phyloP scores from a whole-genome alignment of 139 green algal species.

The Volvox reticuliferus region DNA sequence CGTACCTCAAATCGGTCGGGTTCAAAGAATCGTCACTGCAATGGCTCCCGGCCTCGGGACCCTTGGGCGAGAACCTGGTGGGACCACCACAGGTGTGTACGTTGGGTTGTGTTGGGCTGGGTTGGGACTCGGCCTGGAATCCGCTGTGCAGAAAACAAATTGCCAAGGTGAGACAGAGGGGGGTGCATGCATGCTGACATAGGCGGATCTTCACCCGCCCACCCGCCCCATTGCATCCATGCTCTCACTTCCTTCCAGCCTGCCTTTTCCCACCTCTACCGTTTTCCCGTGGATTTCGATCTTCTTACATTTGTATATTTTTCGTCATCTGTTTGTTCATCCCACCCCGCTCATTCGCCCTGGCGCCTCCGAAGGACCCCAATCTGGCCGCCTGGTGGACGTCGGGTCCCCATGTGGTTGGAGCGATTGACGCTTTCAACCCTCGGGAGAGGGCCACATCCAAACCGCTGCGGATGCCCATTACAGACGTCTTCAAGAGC shows the following conservation, averaged over 20 bases:
- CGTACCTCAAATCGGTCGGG: conserved; percentile 85
- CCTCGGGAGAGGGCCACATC: conserved; percentile 55
- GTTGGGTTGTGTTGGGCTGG: too few relatives aligned
- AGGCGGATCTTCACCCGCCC: too few relatives aligned
- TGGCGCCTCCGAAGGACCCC: conserved; percentile 12
- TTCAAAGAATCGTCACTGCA: conserved; percentile 79
- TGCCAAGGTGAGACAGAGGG: too few relatives aligned
- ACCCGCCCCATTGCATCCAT: too few relatives aligned
- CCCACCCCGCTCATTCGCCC: not conserved
- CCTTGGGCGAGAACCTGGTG: conserved; percentile 88
- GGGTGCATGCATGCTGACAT: too few relatives aligned
- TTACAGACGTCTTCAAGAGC: conserved; percentile 77
- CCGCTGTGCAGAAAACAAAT: too few relatives aligned
- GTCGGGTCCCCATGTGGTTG: conserved; percentile 61
- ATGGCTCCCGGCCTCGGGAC: conserved; percentile 90
- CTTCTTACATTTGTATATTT: not conserved
- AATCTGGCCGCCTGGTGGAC: conserved; percentile 71
- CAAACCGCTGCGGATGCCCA: conserved; percentile 80
- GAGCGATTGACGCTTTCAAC: conserved; percentile 86
- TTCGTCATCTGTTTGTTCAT: not conserved
- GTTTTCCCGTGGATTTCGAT: too few relatives aligned
- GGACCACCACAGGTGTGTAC: conserved; percentile 49
- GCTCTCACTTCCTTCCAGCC: too few relatives aligned
- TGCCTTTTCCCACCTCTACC: too few relatives aligned
- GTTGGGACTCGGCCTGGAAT: too few relatives aligned